These are phyloP conservation scores for Terfezia claveryi DNA, from an alignment of 495 filamentous ascomycete species.

Conservation along the genomic window DNA sequence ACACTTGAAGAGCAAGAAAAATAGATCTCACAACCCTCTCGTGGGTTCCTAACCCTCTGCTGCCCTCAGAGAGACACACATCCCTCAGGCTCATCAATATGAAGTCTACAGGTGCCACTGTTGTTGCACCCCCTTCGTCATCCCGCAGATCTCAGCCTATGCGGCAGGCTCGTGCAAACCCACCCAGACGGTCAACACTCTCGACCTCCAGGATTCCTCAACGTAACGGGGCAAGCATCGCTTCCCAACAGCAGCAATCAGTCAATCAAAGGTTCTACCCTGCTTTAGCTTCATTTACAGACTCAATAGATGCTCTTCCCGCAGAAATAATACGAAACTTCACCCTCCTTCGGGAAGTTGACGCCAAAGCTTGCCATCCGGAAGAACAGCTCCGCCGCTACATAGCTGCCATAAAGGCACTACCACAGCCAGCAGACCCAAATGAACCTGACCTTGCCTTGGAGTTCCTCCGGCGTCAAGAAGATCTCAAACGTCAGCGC, in stretches of 20 bases:
- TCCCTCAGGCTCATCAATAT: background rate
- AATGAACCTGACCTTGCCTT: constrained; percentile 1
- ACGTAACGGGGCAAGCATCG: constrained; percentile 27
- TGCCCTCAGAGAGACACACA: no score
- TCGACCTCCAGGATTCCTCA: constrained; percentile 19
- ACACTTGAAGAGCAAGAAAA: no score
- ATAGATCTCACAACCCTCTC: no score
- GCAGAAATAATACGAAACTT: constrained; percentile 89
- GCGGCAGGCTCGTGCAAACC: constrained; percentile 37
- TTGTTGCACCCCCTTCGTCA: background rate
- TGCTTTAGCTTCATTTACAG: constrained; percentile 81
- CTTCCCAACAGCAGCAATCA: constrained; percentile 7
- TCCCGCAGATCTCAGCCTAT: constrained; percentile 29
- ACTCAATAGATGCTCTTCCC: constrained; percentile 76
- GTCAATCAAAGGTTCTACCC: constrained; percentile 43
- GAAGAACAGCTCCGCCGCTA: constrained; percentile 49
- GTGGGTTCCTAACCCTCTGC: no score
- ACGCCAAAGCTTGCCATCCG: constrained; percentile 70
- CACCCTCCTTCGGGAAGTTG: constrained; percentile 84
- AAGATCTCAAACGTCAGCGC: constrained; percentile 15
- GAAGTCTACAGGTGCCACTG: background rate
- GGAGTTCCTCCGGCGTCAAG: constrained; percentile 14
- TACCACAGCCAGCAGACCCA: constrained; percentile 26
- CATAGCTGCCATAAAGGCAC: constrained; percentile 41
- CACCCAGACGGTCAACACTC: constrained; percentile 26